A percentile compares a stretch with the other conserved stretches of the same genome.
Evolutionary conservation across 768 basidiomycete species (phyloP).

Genomic region (Chalciporus piperatus): DNA sequence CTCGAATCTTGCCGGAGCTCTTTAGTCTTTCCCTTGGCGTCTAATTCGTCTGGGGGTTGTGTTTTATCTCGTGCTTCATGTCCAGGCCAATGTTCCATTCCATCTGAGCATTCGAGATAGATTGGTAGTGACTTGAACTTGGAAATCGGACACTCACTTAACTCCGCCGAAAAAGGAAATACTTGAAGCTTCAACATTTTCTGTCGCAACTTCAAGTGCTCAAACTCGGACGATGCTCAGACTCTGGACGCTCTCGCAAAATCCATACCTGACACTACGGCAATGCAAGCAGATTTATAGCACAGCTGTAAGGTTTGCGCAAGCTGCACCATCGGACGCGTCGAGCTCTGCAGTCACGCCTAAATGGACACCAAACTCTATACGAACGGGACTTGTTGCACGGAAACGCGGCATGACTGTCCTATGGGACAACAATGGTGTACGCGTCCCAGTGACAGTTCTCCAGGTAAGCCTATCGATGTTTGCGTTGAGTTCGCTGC

Average conservation of each 20-base stretch:
- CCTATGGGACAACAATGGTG: slow-evolving; percentile 89
- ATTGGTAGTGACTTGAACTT: too few species aligned
- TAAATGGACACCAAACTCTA: slow-evolving; percentile 84
- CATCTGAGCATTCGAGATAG: slow-evolving; percentile 41
- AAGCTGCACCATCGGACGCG: slow-evolving; percentile 14
- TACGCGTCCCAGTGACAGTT: slow-evolving; percentile 86
- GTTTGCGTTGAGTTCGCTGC: slow-evolving; percentile 7
- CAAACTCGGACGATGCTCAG: slow-evolving; percentile 44
- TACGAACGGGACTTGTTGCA: slow-evolving; percentile 90
- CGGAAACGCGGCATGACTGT: slow-evolving; percentile 95
- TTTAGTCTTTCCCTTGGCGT: slow-evolving; percentile 16
- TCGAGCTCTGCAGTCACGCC: slow-evolving; percentile 28
- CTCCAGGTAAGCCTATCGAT: slow-evolving; percentile 67
- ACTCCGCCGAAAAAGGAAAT: slow-evolving; percentile 24
- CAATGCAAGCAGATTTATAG: slow-evolving; percentile 43
- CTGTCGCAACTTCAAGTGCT: slow-evolving; percentile 8
- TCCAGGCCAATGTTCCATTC: slow-evolving; percentile 76
- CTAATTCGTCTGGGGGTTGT: slow-evolving; percentile 23
- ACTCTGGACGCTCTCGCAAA: slow-evolving; percentile 45
- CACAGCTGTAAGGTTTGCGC: slow-evolving; percentile 35
- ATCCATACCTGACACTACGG: slow-evolving; percentile 32
- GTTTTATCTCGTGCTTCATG: slow-evolving; percentile 38
- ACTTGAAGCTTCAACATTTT: neutral
- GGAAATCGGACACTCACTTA: too few species aligned
- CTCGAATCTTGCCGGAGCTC: slow-evolving; percentile 24